Base-by-base conservation (phyloP, 495 filamentous ascomycete species). In the Hypoxylon fragiforme region DNA sequence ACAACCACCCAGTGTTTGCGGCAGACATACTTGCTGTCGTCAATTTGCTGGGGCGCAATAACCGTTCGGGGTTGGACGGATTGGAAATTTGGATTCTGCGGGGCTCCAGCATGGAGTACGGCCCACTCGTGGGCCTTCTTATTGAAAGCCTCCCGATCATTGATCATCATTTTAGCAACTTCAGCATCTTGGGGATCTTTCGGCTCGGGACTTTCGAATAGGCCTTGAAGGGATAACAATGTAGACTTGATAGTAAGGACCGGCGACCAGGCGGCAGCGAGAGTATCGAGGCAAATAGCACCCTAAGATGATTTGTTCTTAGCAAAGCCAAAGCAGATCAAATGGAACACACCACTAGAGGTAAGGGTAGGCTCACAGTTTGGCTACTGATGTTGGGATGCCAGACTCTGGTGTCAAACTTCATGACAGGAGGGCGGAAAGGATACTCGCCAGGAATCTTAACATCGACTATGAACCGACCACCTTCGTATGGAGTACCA, bases 131-230 rank as follows among this genome's bases (percentile, higher is more conserved):
- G 81, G 0, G 94, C 94, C 54, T 89, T 85, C 32, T 84, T 81
- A 42, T 89, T 83, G 56, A 96, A 98, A 42, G 85, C 83, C 40
- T 86, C 80, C 0, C 89, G 89, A 32, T 85, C 79, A 8, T 83
- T 79, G 16, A 96, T 79, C 64, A 97, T 79, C 92, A 96, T 96
- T 56, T 80, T 84, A 4, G 94, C 94, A 2, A 97, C 94, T 70
- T 97, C 92, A 28, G 91, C 91, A 68, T 98, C 94, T 71, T 98
- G 94, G 2, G 94, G 94, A 63, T 98, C 94, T 57, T 92, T 94
- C 6, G 94, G 94, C 71, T 98, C 94, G 1, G 94, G 94, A 7
- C 88, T 88, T 73, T 87, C 90, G 61, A 98, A 88, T 8, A 98
- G 84, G 36, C 89, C 92, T 69, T 97, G 92, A 13, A 98, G 76